Evolutionary conservation across 768 basidiomycete species (phyloP).

Genomic region (Tylopilus vinaceipallidus): DNA sequence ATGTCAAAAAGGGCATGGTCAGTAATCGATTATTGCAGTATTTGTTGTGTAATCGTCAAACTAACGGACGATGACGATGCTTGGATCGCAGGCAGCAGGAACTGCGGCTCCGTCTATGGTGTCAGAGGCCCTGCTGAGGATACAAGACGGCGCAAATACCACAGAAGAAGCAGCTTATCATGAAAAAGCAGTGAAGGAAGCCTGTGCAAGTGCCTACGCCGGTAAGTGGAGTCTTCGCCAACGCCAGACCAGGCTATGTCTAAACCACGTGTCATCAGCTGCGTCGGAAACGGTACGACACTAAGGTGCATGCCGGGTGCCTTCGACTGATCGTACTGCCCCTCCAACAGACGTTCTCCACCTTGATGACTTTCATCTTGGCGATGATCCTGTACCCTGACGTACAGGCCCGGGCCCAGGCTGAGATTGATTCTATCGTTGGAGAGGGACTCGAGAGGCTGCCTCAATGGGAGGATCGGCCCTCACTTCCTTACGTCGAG

Average conservation of each 20-base stretch:
- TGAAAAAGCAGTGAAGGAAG: conserved; percentile 24
- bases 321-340: conserved; percentile 12
- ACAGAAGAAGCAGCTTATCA: conserved; percentile 9
- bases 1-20: conserved; percentile 23
- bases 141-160: neutral
- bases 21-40: neutral
- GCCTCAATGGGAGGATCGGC: conserved; percentile 19
- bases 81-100: conserved; percentile 15
- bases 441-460: conserved; percentile 21
- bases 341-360: conserved; percentile 16
- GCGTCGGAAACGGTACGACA: conserved; percentile 26
- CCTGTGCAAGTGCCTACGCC: conserved; percentile 18
- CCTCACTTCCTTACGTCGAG: conserved; percentile 21
- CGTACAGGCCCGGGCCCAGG: conserved; percentile 19
- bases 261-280: conserved; percentile 8
- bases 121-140: conserved; percentile 19
- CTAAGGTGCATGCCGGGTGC: neutral
- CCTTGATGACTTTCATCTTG: conserved; percentile 21
- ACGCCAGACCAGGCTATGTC: conserved; percentile 5
- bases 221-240: conserved; percentile 7
- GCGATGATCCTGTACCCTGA: conserved; percentile 28
- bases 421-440: conserved; percentile 20
- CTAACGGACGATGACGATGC: neutral
- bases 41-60: neutral
- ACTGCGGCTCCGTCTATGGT: conserved; percentile 24